Evolutionary conservation across 1,284 basidiomycete genomes (phyloP).

Genomic region (Melampsora abietis-canadensis): DNA sequence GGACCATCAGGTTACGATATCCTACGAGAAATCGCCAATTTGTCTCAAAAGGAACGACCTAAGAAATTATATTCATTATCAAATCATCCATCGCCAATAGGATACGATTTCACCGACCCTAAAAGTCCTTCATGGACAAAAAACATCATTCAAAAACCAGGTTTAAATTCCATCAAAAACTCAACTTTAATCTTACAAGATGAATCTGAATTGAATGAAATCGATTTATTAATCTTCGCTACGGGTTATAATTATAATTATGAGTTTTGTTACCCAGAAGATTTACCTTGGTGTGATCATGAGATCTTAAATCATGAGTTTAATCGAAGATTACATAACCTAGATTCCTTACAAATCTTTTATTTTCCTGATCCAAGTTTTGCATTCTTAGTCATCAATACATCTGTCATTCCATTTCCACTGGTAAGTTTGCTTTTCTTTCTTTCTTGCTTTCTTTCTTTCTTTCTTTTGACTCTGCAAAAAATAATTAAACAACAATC

Average conservation of each 20-base stretch:
- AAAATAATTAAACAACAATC: too few species aligned
- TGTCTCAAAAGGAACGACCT: background rate
- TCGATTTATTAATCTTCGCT: conserved; percentile 52
- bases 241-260: conserved; percentile 50
- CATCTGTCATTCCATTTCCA: conserved; percentile 18
- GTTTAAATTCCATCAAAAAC: background rate
- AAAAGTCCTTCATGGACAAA: conserved; percentile 15
- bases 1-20: conserved; percentile 38
- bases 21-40: conserved; percentile 13
- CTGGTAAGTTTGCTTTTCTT: conserved; percentile 2
- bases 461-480: too few species aligned
- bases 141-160: background rate
- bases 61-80: conserved; percentile 22
- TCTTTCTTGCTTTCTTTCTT: background rate
- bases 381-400: conserved; percentile 12
- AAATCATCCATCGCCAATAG: conserved; percentile 12
- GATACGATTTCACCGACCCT: conserved; percentile 25
- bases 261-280: background rate
- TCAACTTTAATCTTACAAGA: conserved; percentile 39
- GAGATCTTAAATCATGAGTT: conserved; percentile 44
- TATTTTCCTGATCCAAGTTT: conserved; percentile 34
- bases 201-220: conserved; percentile 36
- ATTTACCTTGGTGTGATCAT: background rate
- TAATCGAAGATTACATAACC: conserved; percentile 8
- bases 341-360: conserved; percentile 25